A percentile compares a stretch with the other conserved stretches of the same genome.
phyloP scores from a whole-genome alignment of 1,284 basidiomycete species.

The Vanrija humicola region DNA sequence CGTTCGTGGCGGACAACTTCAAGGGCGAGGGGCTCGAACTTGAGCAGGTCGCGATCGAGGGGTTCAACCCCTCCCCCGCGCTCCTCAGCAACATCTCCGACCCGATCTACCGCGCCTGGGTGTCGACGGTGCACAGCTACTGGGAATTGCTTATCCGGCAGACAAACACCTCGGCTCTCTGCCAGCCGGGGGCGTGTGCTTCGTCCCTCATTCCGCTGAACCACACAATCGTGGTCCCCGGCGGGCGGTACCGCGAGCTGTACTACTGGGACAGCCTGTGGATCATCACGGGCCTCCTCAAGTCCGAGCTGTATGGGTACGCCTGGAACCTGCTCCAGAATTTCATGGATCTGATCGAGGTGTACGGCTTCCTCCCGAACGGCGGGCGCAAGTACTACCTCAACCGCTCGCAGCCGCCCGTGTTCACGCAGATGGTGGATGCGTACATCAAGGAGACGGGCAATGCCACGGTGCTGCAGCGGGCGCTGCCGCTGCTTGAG shows the following conservation, averaged over 20 bases:
- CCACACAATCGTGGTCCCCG: conserved; percentile 84
- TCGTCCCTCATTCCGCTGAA: conserved; percentile 83
- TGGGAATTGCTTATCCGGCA: conserved; percentile 70
- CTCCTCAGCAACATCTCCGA: conserved; percentile 71
- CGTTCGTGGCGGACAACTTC: conserved; percentile 74
- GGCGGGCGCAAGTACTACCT: conserved; percentile 66
- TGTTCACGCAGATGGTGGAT: conserved; percentile 75
- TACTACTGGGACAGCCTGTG: conserved; percentile 57
- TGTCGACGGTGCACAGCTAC: conserved; percentile 72
- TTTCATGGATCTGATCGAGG: conserved; percentile 85
- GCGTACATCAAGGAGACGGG: conserved; percentile 60
- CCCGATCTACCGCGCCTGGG: conserved; percentile 66
- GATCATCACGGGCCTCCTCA: conserved; percentile 77
- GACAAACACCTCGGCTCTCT: conserved; percentile 68
- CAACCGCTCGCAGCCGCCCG: conserved; percentile 82
- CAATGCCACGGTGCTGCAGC: conserved; percentile 61
- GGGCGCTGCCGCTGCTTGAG: conserved; percentile 63
- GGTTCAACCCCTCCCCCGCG: conserved; percentile 61
- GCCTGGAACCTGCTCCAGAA: conserved; percentile 76
- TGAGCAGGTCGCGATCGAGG: conserved; percentile 59
- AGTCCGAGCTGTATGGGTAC: conserved; percentile 68
- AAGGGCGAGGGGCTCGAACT: conserved; percentile 80
- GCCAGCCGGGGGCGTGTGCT: conserved; percentile 62
- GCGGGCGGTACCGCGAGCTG: conserved; percentile 63
- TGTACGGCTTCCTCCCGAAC: conserved; percentile 81